Conservation (phyloP, 176 grass and related monocot species). For the Phoenix roebelenii region DNA sequence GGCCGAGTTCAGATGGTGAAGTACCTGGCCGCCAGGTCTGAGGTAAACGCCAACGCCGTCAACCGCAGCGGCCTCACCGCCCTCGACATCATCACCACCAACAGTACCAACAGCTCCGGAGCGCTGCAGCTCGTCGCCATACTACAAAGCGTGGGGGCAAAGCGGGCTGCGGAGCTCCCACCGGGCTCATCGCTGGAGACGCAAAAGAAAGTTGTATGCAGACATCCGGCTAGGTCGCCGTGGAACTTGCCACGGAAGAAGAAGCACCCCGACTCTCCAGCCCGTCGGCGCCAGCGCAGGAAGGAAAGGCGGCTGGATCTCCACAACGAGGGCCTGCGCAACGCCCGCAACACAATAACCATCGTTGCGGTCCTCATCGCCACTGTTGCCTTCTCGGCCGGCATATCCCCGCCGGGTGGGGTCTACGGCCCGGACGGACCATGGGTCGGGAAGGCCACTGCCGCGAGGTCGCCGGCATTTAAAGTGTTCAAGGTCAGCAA, state of each 20-base stretch:
- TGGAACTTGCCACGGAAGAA: not conserved
- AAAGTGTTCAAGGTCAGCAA: not conserved
- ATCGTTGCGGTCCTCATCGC: slow-evolving; percentile 2
- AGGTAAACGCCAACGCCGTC: not conserved
- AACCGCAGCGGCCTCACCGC: not conserved
- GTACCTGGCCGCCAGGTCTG: not conserved
- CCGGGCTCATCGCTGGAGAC: not conserved
- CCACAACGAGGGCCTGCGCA: not conserved
- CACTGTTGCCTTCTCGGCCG: not conserved
- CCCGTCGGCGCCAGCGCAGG: not conserved
- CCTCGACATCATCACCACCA: not conserved
- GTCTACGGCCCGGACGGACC: not conserved
- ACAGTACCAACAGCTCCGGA: not conserved
- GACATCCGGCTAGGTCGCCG: not conserved
- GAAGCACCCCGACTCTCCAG: not conserved
- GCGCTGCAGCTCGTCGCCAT: not conserved
- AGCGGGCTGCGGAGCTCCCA: not conserved
- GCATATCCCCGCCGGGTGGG: not conserved
- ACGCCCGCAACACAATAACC: slow-evolving; percentile 6
- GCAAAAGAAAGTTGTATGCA: too few relatives aligned
- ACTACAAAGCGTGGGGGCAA: not conserved
- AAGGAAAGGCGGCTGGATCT: not conserved
- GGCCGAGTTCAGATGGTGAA: not conserved
- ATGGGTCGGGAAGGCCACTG: not conserved
- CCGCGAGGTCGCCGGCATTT: not conserved